Conservation (phyloP, 306 rosid species). For the Luffa acutangula region DNA sequence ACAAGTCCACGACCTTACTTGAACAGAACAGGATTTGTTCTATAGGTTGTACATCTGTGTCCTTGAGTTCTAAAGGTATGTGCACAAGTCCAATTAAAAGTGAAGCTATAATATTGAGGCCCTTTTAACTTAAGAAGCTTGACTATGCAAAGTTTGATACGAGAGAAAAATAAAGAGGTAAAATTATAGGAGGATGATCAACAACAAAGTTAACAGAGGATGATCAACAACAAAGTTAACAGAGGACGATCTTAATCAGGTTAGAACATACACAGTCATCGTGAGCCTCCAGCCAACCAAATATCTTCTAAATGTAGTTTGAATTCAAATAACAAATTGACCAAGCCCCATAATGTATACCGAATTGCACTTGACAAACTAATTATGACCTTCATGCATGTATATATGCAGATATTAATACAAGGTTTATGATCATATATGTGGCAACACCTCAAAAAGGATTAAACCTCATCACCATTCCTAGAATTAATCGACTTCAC, state of each 20-base stretch:
- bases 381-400: not conserved
- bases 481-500: not conserved
- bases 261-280: not conserved
- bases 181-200: not conserved
- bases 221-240: not conserved
- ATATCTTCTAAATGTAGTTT: not conserved
- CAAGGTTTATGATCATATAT: not conserved
- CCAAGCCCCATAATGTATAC: not conserved
- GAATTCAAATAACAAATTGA: not conserved
- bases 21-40: no score
- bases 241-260: not conserved
- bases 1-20: no score
- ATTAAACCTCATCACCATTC: not conserved
- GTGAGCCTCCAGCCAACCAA: not conserved
- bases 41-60: no score
- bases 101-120: not conserved
- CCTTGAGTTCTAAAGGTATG: not conserved
- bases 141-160: not conserved
- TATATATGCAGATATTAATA: not conserved
- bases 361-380: not conserved
- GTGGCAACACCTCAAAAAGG: not conserved
- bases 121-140: not conserved
- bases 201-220: not conserved
- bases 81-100: not conserved
- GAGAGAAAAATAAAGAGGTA: not conserved